Base-by-base conservation (phyloP, 2,329 filamentous ascomycete species). In the Verticillium longisporum region DNA sequence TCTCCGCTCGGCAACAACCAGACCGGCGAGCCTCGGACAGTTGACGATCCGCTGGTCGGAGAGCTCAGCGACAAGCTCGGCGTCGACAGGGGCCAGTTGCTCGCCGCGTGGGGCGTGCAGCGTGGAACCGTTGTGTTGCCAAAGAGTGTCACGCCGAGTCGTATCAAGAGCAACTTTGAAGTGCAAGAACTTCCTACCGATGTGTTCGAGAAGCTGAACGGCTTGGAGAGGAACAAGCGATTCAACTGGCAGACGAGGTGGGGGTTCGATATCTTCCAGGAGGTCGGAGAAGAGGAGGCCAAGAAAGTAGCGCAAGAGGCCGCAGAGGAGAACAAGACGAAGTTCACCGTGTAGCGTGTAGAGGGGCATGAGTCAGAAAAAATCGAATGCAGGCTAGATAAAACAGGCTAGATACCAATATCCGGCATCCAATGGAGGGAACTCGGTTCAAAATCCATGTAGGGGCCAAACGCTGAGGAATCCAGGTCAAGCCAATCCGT, bases 61-160 rank as follows among this genome's bases (percentile, higher is more conserved):
- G 75, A 77, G 57, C 72, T 83, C 50, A 79, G 78, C 33, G 75
- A 78, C 63, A 71, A 77, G 59, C 68, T 78, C 3, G 74, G 72
- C 33, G 38, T 70, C 9, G 69, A 72, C 56, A 74, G 76, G 10
- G 81, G 78, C 5, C 74, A 77, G 60, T 64, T 82, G n/a, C 70
- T 82, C 26, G 75, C 78, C 60, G 78, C 77, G 7, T 90, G 87
- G 87, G 87, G 86, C 60, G 72, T 89, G 53, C 80, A 81, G 61
- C 80, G 87, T 59, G 87, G 87, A 62, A 89, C 88, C 70, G 80
- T 84, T 45, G 87, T 89, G 45, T 77, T 90, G 62, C 87, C 87
- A 68, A 90, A 90, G 83, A 88, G 85, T 75, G 86, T 85, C 56
- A 89, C 85, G 21, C 85, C 85, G 9, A 80, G 78, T 58, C 81